These are phyloP conservation scores for Sugiyamaella valdiviana DNA, from an alignment of 805 yeast species.

Conservation along the genomic window DNA sequence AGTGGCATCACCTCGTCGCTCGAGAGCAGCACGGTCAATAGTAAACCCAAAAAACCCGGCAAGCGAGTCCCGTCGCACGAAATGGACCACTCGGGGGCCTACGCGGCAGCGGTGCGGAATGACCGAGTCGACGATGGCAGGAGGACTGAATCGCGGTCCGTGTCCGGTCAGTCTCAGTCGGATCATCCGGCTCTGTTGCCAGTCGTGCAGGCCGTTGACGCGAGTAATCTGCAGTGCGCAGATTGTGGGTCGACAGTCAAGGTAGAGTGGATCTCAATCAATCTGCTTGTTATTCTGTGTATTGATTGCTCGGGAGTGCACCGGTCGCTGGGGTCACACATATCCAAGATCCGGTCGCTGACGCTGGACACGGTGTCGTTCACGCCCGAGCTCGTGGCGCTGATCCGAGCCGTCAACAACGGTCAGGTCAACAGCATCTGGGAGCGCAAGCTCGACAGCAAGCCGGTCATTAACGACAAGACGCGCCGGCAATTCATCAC, in stretches of 20 bases:
- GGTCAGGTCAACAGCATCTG: conserved; percentile 50
- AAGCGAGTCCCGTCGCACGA: not conserved
- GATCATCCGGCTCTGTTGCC: conserved; percentile 8
- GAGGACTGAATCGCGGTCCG: not conserved
- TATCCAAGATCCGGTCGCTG: conserved; percentile 71
- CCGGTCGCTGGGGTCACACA: conserved; percentile 74
- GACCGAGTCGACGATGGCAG: not conserved
- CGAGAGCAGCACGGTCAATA: conserved; percentile 25
- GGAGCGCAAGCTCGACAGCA: conserved; percentile 39
- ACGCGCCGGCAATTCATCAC: conserved; percentile 55
- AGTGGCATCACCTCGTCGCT: conserved; percentile 46
- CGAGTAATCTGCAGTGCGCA: conserved; percentile 62
- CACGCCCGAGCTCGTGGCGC: conserved; percentile 50
- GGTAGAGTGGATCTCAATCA: conserved; percentile 86
- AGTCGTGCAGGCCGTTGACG: conserved; percentile 25
- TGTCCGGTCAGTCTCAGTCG: not conserved
- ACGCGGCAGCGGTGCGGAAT: not conserved
- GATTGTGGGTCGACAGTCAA: conserved; percentile 63
- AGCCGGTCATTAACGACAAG: conserved; percentile 34
- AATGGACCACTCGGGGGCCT: not conserved
- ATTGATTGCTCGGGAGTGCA: conserved; percentile 86
- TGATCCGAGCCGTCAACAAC: conserved; percentile 56
- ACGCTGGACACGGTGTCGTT: conserved; percentile 59
- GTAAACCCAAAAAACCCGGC: conserved; percentile 12
- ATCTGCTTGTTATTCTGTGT: conserved; percentile 65